Evolutionary conservation across 305 asterid genomes (phyloP).

Genomic region (Coffea humblotiana): DNA sequence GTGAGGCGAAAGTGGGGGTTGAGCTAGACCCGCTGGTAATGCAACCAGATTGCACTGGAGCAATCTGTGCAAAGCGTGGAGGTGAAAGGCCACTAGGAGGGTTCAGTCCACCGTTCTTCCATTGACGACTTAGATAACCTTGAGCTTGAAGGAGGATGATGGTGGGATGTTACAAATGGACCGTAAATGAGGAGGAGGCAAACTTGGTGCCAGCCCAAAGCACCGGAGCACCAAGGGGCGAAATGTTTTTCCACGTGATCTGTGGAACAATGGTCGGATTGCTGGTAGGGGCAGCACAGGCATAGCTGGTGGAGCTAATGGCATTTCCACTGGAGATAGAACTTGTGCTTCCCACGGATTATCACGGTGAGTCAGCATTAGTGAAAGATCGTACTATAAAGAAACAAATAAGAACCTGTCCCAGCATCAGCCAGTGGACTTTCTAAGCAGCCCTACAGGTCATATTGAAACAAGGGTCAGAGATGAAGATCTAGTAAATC

Average conservation of each 20-base stretch:
- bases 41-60: slow-evolving; percentile 61
- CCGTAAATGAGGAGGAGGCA: slow-evolving; percentile 64
- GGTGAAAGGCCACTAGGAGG: slow-evolving; percentile 46
- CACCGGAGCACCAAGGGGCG: slow-evolving; percentile 45
- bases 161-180: slow-evolving; percentile 50
- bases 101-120: slow-evolving; percentile 54
- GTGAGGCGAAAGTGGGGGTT: slow-evolving; percentile 81
- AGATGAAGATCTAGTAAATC: slow-evolving; percentile 9
- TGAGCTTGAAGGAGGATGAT: slow-evolving; percentile 61
- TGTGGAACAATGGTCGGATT: slow-evolving; percentile 39
- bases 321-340: slow-evolving; percentile 33
- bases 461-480: slow-evolving; percentile 27
- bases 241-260: slow-evolving; percentile 31
- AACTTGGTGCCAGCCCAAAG: slow-evolving; percentile 33
- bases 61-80: slow-evolving; percentile 39
- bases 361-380: slow-evolving; percentile 42
- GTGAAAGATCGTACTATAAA: slow-evolving; percentile 36
- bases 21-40: slow-evolving; percentile 68
- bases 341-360: slow-evolving; percentile 40
- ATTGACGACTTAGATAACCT: slow-evolving; percentile 51
- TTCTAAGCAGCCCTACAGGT: slow-evolving; percentile 47
- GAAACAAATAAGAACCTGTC: slow-evolving; percentile 50
- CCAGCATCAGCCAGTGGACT: slow-evolving; percentile 41
- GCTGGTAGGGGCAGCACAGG: slow-evolving; percentile 44
- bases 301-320: slow-evolving; percentile 33